These are phyloP conservation scores for Aspergillus funiculosus DNA, from an alignment of 495 filamentous ascomycete genomes.

Conservation along the genomic window DNA sequence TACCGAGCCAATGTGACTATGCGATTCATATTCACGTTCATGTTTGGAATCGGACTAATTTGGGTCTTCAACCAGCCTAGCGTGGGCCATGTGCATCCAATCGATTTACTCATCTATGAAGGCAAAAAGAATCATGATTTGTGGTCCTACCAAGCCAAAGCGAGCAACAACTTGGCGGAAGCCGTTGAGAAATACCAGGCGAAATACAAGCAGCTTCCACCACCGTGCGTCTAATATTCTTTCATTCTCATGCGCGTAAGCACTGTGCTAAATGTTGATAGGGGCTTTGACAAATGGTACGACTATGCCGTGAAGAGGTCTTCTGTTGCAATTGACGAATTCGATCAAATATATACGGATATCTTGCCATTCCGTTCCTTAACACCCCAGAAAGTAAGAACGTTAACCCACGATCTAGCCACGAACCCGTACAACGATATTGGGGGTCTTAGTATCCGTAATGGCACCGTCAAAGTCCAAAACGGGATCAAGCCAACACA, in stretches of 20 bases:
- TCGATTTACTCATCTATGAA: conserved; percentile 45
- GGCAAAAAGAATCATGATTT: conserved; percentile 32
- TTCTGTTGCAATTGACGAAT: conserved; percentile 68
- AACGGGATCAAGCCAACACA: conserved; percentile 44
- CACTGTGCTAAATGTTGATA: conserved; percentile 17
- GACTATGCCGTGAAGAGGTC: conserved; percentile 58
- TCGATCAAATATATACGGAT: conserved; percentile 64
- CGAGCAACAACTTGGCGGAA: conserved; percentile 33
- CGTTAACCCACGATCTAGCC: conserved; percentile 37
- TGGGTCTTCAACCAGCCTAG: conserved; percentile 29
- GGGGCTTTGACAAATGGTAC: conserved; percentile 59
- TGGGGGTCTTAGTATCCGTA: conserved; percentile 42
- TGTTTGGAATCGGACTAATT: conserved; percentile 26
- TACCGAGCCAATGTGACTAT: conserved; percentile 28
- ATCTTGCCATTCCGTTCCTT: conserved; percentile 71
- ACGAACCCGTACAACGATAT: conserved; percentile 48
- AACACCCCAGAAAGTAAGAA: conserved; percentile 53
- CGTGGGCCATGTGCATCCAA: conserved; percentile 34
- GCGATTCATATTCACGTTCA: conserved; percentile 24
- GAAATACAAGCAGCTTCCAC: conserved; percentile 45
- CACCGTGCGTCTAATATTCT: conserved; percentile 28
- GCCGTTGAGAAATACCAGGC: conserved; percentile 39
- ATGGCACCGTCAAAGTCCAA: conserved; percentile 39
- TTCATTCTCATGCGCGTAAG: neutral
- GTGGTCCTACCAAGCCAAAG: conserved; percentile 32